Evolutionary conservation across 768 basidiomycete species (phyloP).

Genomic region (Leccinum fibrillosum): DNA sequence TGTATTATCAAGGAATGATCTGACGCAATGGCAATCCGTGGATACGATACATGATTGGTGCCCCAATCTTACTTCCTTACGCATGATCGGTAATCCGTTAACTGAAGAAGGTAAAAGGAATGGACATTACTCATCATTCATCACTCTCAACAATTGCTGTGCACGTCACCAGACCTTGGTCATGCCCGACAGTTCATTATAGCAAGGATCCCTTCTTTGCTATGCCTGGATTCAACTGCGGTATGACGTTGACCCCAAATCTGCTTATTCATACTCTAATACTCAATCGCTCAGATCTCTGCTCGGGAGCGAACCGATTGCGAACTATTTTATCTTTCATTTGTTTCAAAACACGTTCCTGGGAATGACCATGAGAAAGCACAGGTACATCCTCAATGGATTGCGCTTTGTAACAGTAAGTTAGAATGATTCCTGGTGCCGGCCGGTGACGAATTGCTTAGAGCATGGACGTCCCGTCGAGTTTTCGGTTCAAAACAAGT

Average conservation of each 20-base stretch:
- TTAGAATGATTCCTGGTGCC: neutral
- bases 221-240: constrained; percentile 57
- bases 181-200: constrained; percentile 58
- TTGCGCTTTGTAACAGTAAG: constrained; percentile 57
- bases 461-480: constrained; percentile 57
- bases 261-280: constrained; percentile 9
- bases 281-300: constrained; percentile 49
- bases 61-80: constrained; percentile 59
- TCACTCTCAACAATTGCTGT: constrained; percentile 1
- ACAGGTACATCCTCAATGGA: constrained; percentile 63
- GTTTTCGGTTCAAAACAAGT: constrained; percentile 23
- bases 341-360: constrained; percentile 48
- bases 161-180: constrained; percentile 32
- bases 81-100: constrained; percentile 63
- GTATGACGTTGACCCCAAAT: constrained; percentile 38
- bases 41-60: constrained; percentile 69
- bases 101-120: constrained; percentile 42
- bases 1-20: constrained; percentile 57
- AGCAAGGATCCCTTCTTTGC: constrained; percentile 64
- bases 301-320: constrained; percentile 70
- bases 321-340: constrained; percentile 80
- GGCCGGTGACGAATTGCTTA: constrained; percentile 24
- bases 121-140: neutral
- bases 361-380: constrained; percentile 39
- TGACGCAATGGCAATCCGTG: constrained; percentile 58